Evolutionary conservation across 1,284 basidiomycete species (phyloP).

Genomic region (Malassezia sympodialis): DNA sequence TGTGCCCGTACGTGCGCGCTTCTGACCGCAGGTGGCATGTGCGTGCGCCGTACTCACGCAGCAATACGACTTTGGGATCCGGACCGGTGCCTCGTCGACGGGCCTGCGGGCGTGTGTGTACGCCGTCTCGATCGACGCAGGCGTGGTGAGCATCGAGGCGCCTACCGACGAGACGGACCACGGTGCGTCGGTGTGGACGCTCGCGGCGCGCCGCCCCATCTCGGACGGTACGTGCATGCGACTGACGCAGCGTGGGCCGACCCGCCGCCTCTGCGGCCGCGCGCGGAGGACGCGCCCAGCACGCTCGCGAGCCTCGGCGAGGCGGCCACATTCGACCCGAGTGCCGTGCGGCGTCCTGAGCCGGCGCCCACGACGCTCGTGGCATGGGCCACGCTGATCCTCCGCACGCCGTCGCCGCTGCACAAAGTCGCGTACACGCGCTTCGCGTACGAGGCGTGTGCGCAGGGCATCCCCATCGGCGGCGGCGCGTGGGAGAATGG

Average conservation of each 20-base stretch:
- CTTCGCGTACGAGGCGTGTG: conserved; percentile 61
- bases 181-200: conserved; percentile 54
- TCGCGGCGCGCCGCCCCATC: conserved; percentile 64
- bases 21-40: conserved; percentile 8
- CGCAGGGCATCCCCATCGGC: conserved; percentile 62
- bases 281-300: conserved; percentile 32
- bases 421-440: conserved; percentile 63
- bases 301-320: conserved; percentile 8
- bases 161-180: conserved; percentile 11
- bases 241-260: conserved; percentile 7
- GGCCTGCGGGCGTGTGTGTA: conserved; percentile 72
- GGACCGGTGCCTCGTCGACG: conserved; percentile 63
- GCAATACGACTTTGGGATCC: conserved; percentile 65
- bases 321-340: conserved; percentile 20
- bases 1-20: conserved; percentile 25
- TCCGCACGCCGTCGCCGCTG: conserved; percentile 63
- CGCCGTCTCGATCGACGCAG: conserved; percentile 55
- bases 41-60: conserved; percentile 55
- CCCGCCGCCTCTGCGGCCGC: neutral
- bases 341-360: conserved; percentile 18
- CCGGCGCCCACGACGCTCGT: conserved; percentile 54
- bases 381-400: conserved; percentile 64
- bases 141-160: conserved; percentile 26
- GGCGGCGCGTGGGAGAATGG: conserved; percentile 27
- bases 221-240: conserved; percentile 55